These are phyloP conservation scores for Tylopilus balloui DNA, from an alignment of 768 basidiomycete species.

Conservation along the genomic window DNA sequence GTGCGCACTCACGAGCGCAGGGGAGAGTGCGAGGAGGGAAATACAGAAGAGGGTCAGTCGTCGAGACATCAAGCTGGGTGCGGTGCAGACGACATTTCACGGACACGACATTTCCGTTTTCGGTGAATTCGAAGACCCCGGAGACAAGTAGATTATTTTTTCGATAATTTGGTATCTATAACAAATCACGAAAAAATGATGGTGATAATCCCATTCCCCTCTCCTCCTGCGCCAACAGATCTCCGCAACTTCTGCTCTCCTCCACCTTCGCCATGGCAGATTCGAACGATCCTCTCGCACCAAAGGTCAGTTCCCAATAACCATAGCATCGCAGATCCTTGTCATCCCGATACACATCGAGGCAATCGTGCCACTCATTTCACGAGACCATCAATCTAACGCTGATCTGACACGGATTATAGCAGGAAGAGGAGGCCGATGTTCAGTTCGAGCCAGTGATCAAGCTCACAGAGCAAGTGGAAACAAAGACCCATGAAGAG, in stretches of 20 bases:
- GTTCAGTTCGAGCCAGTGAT: slow-evolving; percentile 95
- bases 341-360: slow-evolving; percentile 18
- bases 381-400: slow-evolving; percentile 19
- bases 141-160: slow-evolving; percentile 17
- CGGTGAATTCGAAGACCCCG: slow-evolving; percentile 19
- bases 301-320: slow-evolving; percentile 51
- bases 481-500: slow-evolving; percentile 93
- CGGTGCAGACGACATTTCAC: too few relatives aligned
- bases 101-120: slow-evolving; percentile 8
- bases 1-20: slow-evolving; percentile 49
- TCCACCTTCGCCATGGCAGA: slow-evolving; percentile 48
- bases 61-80: slow-evolving; percentile 32
- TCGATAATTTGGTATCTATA: slow-evolving; percentile 5
- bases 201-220: slow-evolving; percentile 24
- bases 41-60: slow-evolving; percentile 40
- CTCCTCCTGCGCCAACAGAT: slow-evolving; percentile 15
- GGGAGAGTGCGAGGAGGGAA: slow-evolving; percentile 33
- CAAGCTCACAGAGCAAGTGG: slow-evolving; percentile 92
- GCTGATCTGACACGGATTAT: slow-evolving; percentile 26
- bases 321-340: neutral
- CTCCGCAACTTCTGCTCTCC: slow-evolving; percentile 2
- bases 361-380: slow-evolving; percentile 27
- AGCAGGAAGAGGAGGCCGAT: slow-evolving; percentile 73
- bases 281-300: slow-evolving; percentile 58
- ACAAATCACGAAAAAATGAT: slow-evolving; percentile 17